Evolutionary conservation across 2,329 filamentous ascomycete genomes (phyloP).

Genomic region (Arthrocladium fulminans): DNA sequence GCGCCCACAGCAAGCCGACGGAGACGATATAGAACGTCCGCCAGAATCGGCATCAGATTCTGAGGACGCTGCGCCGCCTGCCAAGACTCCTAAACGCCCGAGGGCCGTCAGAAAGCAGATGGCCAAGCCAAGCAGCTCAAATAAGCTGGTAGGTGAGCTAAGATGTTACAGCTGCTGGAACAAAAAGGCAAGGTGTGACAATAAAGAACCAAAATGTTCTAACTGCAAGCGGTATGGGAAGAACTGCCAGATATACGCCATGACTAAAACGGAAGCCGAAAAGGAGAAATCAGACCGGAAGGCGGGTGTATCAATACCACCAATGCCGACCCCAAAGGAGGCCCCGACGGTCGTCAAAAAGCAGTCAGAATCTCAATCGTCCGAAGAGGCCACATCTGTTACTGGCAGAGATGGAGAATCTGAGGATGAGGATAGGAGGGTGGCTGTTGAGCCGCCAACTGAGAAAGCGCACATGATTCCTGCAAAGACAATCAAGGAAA

Average conservation of each 20-base stretch:
- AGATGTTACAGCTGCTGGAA: conserved; percentile 5
- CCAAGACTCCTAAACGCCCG: background rate
- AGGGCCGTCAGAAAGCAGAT: background rate
- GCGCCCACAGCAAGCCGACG: background rate
- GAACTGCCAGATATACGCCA: conserved; percentile 2
- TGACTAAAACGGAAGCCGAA: conserved; percentile 1
- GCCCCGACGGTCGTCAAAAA: background rate
- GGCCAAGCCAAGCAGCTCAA: background rate
- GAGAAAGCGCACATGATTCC: background rate
- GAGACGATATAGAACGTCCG: conserved; percentile 5
- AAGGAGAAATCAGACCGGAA: background rate
- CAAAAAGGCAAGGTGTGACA: background rate
- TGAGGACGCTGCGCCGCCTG: background rate
- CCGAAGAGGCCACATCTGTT: background rate
- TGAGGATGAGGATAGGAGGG: background rate
- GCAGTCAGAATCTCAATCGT: background rate
- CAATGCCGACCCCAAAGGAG: background rate
- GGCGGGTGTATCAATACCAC: background rate
- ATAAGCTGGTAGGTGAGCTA: background rate
- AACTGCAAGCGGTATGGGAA: background rate
- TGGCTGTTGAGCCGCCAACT: background rate
- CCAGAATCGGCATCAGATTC: conserved; percentile 4
- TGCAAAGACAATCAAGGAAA: background rate
- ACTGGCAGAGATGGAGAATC: background rate
- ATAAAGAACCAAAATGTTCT: conserved; percentile 3